These are phyloP conservation scores for Simplicillium sp. DNA, from an alignment of 2,329 filamentous ascomycete species.

Conservation along the genomic window DNA sequence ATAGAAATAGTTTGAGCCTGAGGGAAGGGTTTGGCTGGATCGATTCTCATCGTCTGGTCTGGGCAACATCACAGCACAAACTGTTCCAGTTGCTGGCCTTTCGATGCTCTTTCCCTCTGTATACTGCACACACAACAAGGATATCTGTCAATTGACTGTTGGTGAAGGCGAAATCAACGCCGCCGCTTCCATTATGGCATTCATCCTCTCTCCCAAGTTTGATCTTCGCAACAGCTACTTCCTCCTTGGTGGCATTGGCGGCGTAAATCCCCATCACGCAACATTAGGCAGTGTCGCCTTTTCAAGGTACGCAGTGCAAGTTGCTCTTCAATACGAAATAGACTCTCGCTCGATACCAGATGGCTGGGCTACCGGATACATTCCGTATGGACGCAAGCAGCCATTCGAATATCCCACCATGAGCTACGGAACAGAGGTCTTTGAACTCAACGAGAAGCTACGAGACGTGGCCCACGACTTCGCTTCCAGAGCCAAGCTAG, in stretches of 20 bases:
- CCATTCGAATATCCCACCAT: slow-evolving; percentile 48
- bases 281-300: slow-evolving; percentile 61
- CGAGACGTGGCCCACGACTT: slow-evolving; percentile 41
- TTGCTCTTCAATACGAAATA: slow-evolving; percentile 68
- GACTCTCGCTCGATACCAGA: slow-evolving; percentile 58
- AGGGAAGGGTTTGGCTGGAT: slow-evolving; percentile 52
- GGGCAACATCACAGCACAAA: slow-evolving; percentile 45
- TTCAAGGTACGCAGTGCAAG: slow-evolving; percentile 61
- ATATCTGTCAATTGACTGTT: slow-evolving; percentile 59
- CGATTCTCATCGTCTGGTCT: slow-evolving; percentile 34
- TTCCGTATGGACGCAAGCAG: slow-evolving; percentile 48
- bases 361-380: slow-evolving; percentile 59
- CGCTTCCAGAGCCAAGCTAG: slow-evolving; percentile 40
- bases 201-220: slow-evolving; percentile 53
- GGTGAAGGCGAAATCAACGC: slow-evolving; percentile 70
- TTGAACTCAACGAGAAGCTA: slow-evolving; percentile 53
- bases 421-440: slow-evolving; percentile 61
- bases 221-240: slow-evolving; percentile 62
- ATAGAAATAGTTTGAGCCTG: slow-evolving; percentile 46
- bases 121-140: slow-evolving; percentile 50
- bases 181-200: slow-evolving; percentile 53
- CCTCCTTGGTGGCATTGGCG: slow-evolving; percentile 61
- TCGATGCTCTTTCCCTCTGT: slow-evolving; percentile 56
- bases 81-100: slow-evolving; percentile 51
- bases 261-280: slow-evolving; percentile 59